Percentiles rank a stretch among this genome's conserved stretches.
phyloP scores from a whole-genome alignment of 805 yeast genomes.

The Spathaspora passalidarum region DNA sequence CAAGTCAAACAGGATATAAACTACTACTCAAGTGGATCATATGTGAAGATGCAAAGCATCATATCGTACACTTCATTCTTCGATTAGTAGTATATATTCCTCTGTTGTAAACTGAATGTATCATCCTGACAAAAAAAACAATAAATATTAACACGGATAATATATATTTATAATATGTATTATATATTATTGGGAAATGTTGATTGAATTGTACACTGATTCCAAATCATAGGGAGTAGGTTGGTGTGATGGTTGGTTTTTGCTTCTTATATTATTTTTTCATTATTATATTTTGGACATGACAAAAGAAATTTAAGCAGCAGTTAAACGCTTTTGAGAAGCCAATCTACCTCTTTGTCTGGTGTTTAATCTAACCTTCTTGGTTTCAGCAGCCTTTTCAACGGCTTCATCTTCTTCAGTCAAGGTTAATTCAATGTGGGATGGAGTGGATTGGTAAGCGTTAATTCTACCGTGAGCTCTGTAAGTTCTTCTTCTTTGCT shows the following conservation, averaged over 20 bases:
- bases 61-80: too few species aligned
- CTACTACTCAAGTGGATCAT: too few species aligned
- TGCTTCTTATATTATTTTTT: constrained; percentile 1
- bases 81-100: too few species aligned
- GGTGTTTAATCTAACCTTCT: constrained; percentile 69
- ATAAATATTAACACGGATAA: constrained; percentile 4
- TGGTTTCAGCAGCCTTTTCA: constrained; percentile 80
- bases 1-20: too few species aligned
- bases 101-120: too few species aligned
- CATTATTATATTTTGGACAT: constrained; percentile 4
- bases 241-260: neutral
- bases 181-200: constrained; percentile 2
- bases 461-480: constrained; percentile 99
- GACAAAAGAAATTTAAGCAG: constrained; percentile 28
- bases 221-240: neutral
- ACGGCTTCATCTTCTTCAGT: constrained; percentile 94
- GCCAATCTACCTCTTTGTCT: constrained; percentile 93
- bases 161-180: constrained; percentile 5
- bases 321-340: constrained; percentile 82
- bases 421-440: constrained; percentile 96
- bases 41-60: too few species aligned
- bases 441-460: constrained; percentile 98
- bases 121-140: neutral
- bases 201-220: neutral
- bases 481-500: constrained; percentile 99